Conservation (phyloP, 805 yeast species). For the Sugiyamaella valdiviana region DNA sequence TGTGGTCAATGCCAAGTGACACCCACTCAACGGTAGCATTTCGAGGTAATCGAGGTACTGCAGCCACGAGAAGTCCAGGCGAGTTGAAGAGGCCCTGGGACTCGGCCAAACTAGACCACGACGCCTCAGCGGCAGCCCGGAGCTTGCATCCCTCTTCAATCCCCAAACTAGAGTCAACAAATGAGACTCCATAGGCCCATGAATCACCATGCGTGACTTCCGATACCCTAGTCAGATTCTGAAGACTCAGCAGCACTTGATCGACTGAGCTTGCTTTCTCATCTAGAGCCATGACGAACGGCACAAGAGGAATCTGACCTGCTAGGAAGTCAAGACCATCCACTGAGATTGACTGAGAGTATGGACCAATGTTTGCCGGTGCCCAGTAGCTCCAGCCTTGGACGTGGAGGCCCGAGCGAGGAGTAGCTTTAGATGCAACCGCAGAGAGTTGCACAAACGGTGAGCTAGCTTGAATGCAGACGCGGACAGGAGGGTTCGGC, state of each 20-base stretch:
- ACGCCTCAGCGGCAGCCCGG: not conserved
- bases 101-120: not conserved
- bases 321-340: slow-evolving; percentile 56
- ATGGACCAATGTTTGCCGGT: slow-evolving; percentile 96
- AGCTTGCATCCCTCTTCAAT: not conserved
- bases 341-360: slow-evolving; percentile 72
- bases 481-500: slow-evolving; percentile 81
- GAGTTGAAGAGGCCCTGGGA: not conserved
- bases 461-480: slow-evolving; percentile 65
- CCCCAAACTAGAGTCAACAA: not conserved
- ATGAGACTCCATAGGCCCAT: slow-evolving; percentile 1
- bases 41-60: not conserved
- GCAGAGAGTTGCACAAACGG: slow-evolving; percentile 54
- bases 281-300: slow-evolving; percentile 55
- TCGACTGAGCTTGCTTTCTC: slow-evolving; percentile 20
- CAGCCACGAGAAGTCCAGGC: not conserved
- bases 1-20: not conserved
- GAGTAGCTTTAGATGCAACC: slow-evolving; percentile 29
- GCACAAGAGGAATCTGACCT: slow-evolving; percentile 87
- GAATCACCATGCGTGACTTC: slow-evolving; percentile 35
- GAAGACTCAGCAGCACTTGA: slow-evolving; percentile 56
- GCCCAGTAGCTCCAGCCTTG: slow-evolving; percentile 97
- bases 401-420: slow-evolving; percentile 66
- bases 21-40: not conserved
- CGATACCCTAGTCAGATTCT: slow-evolving; percentile 64